Base-by-base conservation (phyloP, 768 basidiomycete species). In the Mycena rebaudengoi region DNA sequence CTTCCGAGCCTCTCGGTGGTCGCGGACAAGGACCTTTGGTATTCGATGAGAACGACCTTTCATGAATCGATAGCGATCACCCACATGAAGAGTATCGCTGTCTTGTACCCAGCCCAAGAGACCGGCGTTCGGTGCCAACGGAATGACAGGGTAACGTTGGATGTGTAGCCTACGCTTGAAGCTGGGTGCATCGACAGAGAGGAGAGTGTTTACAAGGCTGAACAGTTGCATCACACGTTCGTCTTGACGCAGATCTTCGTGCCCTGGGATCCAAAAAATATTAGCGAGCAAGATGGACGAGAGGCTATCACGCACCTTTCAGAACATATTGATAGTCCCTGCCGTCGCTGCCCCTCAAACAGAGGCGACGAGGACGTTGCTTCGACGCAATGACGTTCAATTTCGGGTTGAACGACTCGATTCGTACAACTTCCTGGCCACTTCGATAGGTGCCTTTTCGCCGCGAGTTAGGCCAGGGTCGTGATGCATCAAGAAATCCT, bases 181-280 rank as follows among this genome's bases (percentile, higher is more conserved):
- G 74, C 94, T 95, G 72, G 93, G 89, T 21, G 95, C 93, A 71
- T 99, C 97, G 20, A 95, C 90, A 7, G 93, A 91, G 28, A 99
- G 88, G 2, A 98, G 80, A 0, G 95, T 97, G 77, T 99, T 99
- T 70, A 99, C 92, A 46, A 99, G 88, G 62, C 98, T 92, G 76
- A 99, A 99, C 20, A 99, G 85, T 75, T 99, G 98, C 97, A 99
- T 99, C 58, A 99, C 98, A 65, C 98, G 88, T 71, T 99, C 98
- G 74, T 99, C 98, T 78, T 99, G 98, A 39, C 98, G 95, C 51
- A 99, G 83, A 80, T 99, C 98, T 79, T 99, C 98, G 76, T 99
- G 98, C 8, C 98, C 95, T 96, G 65, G 12, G 45, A n/a, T n/a
- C n/a, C n/a, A n/a, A 43, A 57, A 28, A 10, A 54, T n/a, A 28